Evolutionary conservation across 2,329 filamentous ascomycete species (phyloP).

Genomic region (Ramularia endophylla): DNA sequence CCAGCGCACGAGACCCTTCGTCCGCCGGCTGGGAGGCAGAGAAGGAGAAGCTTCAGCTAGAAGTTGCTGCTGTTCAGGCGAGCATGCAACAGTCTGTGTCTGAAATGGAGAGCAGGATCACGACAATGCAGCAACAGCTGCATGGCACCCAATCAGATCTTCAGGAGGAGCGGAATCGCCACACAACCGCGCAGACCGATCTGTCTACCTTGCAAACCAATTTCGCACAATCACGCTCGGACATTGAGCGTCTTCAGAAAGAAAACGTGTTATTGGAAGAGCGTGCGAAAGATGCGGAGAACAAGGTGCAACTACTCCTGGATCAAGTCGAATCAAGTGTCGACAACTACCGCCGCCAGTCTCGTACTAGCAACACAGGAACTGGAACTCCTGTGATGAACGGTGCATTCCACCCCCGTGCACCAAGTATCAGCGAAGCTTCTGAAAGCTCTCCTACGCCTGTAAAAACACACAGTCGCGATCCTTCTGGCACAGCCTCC

Average conservation of each 20-base stretch:
- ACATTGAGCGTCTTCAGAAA: slow-evolving; percentile 73
- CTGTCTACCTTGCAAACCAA: slow-evolving; percentile 48
- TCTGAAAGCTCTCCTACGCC: slow-evolving; percentile 30
- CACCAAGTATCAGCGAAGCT: slow-evolving; percentile 38
- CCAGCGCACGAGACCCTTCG: slow-evolving; percentile 24
- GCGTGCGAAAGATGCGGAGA: slow-evolving; percentile 82
- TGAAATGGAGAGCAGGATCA: slow-evolving; percentile 66
- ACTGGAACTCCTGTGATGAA: slow-evolving; percentile 26
- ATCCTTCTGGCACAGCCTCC: slow-evolving; percentile 53
- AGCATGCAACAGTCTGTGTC: slow-evolving; percentile 61
- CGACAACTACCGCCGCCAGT: slow-evolving; percentile 83
- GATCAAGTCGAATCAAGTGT: slow-evolving; percentile 94
- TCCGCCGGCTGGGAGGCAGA: slow-evolving; percentile 69
- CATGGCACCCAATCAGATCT: slow-evolving; percentile 60
- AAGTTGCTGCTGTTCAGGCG: slow-evolving; percentile 63
- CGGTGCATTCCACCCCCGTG: slow-evolving; percentile 39
- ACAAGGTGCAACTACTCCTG: slow-evolving; percentile 84
- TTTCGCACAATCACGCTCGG: slow-evolving; percentile 48
- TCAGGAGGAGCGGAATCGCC: slow-evolving; percentile 55
- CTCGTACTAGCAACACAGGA: slow-evolving; percentile 38
- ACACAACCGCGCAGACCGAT: slow-evolving; percentile 35
- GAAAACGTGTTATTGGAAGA: slow-evolving; percentile 78
- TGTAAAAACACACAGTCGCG: slow-evolving; percentile 38
- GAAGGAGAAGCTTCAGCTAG: slow-evolving; percentile 58
- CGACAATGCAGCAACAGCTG: slow-evolving; percentile 63